Evolutionary conservation across 2,329 filamentous ascomycete genomes (phyloP), one percentile per base, ranked within the genome.

Genomic region (Ophiostoma quercus): DNA sequence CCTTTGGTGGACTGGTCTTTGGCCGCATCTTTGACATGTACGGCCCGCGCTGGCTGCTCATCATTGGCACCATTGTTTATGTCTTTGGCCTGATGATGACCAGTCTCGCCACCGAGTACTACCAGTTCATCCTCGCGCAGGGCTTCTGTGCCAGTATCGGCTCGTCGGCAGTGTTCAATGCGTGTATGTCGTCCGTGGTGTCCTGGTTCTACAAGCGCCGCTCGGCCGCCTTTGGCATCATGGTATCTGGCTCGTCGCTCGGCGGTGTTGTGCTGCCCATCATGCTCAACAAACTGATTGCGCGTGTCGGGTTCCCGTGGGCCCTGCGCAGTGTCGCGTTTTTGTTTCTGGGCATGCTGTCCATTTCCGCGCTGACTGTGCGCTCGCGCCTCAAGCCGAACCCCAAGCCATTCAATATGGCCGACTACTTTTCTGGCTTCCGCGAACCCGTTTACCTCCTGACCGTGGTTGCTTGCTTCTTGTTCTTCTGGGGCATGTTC

Each of bases 41-140:
- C 73, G 88, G 88, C 0, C 85, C 87, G 0, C 81, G 82, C 62
- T 83, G 80, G 71, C 78, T 90, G 2, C 77, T 88, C 1, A 63
- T 84, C 11, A 72, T 79, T 57, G 86, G 86, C 66, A 83, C 82
- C 1, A 75, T 87, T 54, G 74, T 97, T 66, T 84, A 86, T 74
- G 78, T 87, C 39, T 84, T 89, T 69, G 84, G 84, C 4, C 75
- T 89, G 11, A 88, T 89, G 85, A 86, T 88, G 84, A 82, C 84
- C 1, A 84, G 82, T 51, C 78, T 89, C 22, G 75, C 75, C 11
- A 75, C 74, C 57, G 51, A 79, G 72, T 81, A 79, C 75, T 81
- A 79, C 74, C 80, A 81, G 73, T 76, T 80, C 73, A 73, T 81
- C 71, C 77, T 81, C 4, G 75, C 79, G 19, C 80, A 81, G 74